Percentiles rank a stretch among this genome's conserved stretches.
phyloP scores from a whole-genome alignment of 1,139 yeast genomes.

The Geotrichum aggregatum region DNA sequence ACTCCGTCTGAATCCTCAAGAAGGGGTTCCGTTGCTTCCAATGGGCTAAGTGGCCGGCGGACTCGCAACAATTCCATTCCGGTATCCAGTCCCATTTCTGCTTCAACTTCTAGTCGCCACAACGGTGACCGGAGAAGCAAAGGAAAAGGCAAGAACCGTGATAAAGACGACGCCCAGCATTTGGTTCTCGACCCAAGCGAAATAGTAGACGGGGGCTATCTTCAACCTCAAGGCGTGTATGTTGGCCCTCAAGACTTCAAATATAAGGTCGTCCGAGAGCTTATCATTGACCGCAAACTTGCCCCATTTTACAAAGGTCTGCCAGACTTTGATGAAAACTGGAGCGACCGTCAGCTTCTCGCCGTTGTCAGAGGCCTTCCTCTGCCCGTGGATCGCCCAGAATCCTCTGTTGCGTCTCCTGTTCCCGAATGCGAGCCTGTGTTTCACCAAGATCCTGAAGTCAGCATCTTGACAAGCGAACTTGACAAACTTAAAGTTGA shows the following conservation, averaged over 20 bases:
- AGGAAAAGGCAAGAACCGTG: constrained; percentile 5
- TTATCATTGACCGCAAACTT: constrained; percentile 62
- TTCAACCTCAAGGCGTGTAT: constrained; percentile 87
- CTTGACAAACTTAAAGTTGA: not conserved
- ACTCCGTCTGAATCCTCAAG: not conserved
- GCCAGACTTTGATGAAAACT: constrained; percentile 68
- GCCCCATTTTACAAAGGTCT: constrained; percentile 92
- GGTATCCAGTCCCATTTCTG: not conserved
- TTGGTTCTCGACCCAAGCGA: constrained; percentile 40
- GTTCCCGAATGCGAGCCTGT: constrained; percentile 6
- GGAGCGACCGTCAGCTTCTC: constrained; percentile 71
- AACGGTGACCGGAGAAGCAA: not conserved
- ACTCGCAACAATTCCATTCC: constrained; percentile 2
- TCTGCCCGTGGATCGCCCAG: constrained; percentile 24
- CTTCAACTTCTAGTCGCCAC: not conserved
- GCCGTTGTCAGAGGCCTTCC: constrained; percentile 45
- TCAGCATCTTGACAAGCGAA: not conserved
- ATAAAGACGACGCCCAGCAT: constrained; percentile 6
- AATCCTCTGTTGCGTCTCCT: constrained; percentile 6
- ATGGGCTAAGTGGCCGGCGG: constrained; percentile 1
- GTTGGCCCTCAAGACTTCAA: constrained; percentile 71
- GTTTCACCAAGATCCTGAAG: not conserved
- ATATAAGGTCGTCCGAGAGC: constrained; percentile 60
- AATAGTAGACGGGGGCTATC: constrained; percentile 46
- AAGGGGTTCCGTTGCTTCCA: constrained; percentile 1